phyloP scores from a whole-genome alignment of 768 basidiomycete genomes.

The Suillus plorans region DNA sequence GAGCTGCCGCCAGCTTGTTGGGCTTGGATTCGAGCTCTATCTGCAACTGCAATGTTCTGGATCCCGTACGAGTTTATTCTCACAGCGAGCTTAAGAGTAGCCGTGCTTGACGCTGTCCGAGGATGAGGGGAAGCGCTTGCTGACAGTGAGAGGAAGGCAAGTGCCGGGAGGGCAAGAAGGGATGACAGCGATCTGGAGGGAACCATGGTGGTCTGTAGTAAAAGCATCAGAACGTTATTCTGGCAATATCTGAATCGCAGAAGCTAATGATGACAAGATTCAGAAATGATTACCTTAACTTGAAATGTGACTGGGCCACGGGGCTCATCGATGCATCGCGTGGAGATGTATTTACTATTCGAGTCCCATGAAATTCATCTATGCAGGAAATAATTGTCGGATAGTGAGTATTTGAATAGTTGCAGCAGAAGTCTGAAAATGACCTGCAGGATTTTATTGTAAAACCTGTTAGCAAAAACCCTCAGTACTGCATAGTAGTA shows the following conservation, averaged over 20 bases:
- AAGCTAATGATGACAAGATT: too few relatives aligned
- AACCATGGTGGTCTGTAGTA: neutral
- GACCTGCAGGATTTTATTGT: too few relatives aligned
- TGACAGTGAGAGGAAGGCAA: conserved; percentile 2
- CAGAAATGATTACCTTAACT: too few relatives aligned
- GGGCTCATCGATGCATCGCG: too few relatives aligned
- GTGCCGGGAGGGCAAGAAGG: neutral
- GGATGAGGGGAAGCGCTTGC: neutral
- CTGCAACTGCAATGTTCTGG: conserved; percentile 6
- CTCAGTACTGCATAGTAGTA: conserved; percentile 1
- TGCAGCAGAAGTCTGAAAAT: too few relatives aligned
- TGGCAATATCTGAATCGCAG: too few relatives aligned
- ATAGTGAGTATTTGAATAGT: too few relatives aligned
- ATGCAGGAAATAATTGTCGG: too few relatives aligned
- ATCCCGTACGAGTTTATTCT: conserved; percentile 3
- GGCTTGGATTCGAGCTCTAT: conserved; percentile 3
- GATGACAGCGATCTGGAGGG: conserved; percentile 2
- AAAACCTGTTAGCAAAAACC: too few relatives aligned
- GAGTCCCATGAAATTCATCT: too few relatives aligned
- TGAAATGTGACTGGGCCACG: too few relatives aligned
- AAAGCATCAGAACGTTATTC: too few relatives aligned
- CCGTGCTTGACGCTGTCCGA: neutral
- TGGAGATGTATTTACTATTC: neutral
- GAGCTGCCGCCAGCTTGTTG: neutral
- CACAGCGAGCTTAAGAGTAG: conserved; percentile 4